Base-by-base conservation (phyloP, 495 filamentous ascomycete species). In the Talaromyces thailandensis region DNA sequence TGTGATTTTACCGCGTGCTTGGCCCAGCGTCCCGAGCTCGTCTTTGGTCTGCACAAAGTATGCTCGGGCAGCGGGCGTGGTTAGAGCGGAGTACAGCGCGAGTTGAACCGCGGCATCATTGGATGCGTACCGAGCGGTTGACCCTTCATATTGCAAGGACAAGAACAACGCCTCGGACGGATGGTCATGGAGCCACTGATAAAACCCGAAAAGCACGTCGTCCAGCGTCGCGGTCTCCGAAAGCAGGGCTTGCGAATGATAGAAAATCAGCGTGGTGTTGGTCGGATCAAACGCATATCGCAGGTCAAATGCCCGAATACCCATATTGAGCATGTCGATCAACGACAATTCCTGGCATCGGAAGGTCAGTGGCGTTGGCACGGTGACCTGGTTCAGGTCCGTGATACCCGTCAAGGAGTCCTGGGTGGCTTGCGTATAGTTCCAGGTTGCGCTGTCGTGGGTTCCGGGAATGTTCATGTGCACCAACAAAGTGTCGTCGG, bases 401-500 rank as follows among this genome's bases (percentile, higher is more conserved):
- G 75, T 76, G n/a, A 80, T 70, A 6, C 69, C 65, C 0, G 59
- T 31, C 4, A 82, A 66, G 2, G 69, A 55, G 56, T 76, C 68
- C 60, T 79, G 75, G 3, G 77, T 80, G 1, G 71, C 71, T 31
- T 69, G 71, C 11, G 67, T 74, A 60, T 82, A 84, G 66, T 83
- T 83, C 81, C 82, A 83, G 4, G 80, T 83, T 21, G 77, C 76
- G 11, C 76, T 71, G 64, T 84, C 82, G 67, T 84, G 82, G 6
- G 76, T 75, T 1, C 82, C 81, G 23, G 82, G 82, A 45, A 83
- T 78, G 64, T 79, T 82, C 63, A 82, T 76, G 40, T 76, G 75
- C 25, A 80, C 70, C 6, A 83, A 62, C 3, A 67, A 71, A 3
- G 71, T 79, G 21, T 68, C 52, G 62, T 83, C 81, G 0, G 75